These are phyloP conservation scores for Cystofilobasidium bisporidii DNA, from an alignment of 768 basidiomycete species.

Conservation along the genomic window DNA sequence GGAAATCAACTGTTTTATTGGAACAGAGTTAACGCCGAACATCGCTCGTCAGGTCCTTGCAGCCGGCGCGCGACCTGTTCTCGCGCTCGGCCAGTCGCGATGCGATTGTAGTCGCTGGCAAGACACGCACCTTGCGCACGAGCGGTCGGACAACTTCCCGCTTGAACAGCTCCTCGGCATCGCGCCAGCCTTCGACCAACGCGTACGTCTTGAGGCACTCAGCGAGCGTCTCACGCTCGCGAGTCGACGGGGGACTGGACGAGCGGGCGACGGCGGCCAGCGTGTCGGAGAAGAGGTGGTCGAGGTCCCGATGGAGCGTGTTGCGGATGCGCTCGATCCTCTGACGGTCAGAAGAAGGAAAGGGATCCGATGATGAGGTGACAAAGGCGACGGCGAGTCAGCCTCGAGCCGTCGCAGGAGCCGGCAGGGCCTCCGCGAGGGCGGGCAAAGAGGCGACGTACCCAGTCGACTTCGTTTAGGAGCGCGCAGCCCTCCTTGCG, in stretches of 20 bases:
- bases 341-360: conserved; percentile 43
- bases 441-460: conserved; percentile 39
- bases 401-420: no score
- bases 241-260: background rate
- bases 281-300: conserved; percentile 63
- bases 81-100: no score
- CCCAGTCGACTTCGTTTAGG: conserved; percentile 76
- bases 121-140: conserved; percentile 55
- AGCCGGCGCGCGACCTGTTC: no score
- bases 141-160: conserved; percentile 63
- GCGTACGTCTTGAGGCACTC: conserved; percentile 39
- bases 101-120: no score
- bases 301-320: conserved; percentile 75
- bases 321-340: conserved; percentile 73
- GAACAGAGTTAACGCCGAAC: no score
- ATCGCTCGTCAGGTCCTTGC: no score
- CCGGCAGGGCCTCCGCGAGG: no score
- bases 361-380: no score
- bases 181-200: conserved; percentile 66
- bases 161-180: conserved; percentile 78
- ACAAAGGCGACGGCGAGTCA: no score
- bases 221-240: conserved; percentile 24
- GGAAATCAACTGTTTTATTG: conserved; percentile 64
- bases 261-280: conserved; percentile 42
- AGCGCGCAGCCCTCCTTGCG: conserved; percentile 64